Conservation (phyloP, 257 asterid genomes). For the Nicotiana tomentosiformis region DNA sequence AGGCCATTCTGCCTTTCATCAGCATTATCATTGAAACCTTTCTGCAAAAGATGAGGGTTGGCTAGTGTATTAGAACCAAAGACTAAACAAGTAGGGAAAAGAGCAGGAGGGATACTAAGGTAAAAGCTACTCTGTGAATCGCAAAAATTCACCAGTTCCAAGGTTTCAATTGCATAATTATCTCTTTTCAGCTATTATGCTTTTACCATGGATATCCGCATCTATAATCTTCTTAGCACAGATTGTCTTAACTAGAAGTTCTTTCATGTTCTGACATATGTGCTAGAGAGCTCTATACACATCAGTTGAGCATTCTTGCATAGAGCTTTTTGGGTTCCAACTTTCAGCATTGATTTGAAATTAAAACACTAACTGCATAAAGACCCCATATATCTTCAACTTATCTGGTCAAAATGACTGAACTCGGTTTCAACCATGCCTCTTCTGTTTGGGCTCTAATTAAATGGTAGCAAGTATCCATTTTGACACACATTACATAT, state of each 20-base stretch:
- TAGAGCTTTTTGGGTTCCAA: not conserved
- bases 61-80: not conserved
- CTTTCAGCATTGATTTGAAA: not conserved
- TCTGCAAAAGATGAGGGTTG: conserved; percentile 29
- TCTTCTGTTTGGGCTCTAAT: not conserved
- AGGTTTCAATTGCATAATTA: not conserved
- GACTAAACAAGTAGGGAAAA: not conserved
- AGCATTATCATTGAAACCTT: conserved; percentile 10
- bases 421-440: not conserved
- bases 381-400: not conserved
- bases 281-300: not conserved
- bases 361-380: not conserved
- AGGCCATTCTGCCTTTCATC: conserved; percentile 18
- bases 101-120: not conserved
- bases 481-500: not conserved
- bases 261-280: not conserved
- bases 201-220: not conserved
- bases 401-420: not conserved
- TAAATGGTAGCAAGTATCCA: not conserved
- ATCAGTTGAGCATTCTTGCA: not conserved
- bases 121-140: not conserved
- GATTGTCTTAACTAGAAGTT: not conserved
- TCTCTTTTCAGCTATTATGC: not conserved
- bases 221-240: not conserved
- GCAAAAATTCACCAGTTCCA: not conserved